A percentile compares a stretch with the other conserved stretches of the same genome.
These are phyloP conservation scores for Aspergillus sclerotioniger DNA, from an alignment of 495 filamentous ascomycete genomes.

Conservation along the genomic window DNA sequence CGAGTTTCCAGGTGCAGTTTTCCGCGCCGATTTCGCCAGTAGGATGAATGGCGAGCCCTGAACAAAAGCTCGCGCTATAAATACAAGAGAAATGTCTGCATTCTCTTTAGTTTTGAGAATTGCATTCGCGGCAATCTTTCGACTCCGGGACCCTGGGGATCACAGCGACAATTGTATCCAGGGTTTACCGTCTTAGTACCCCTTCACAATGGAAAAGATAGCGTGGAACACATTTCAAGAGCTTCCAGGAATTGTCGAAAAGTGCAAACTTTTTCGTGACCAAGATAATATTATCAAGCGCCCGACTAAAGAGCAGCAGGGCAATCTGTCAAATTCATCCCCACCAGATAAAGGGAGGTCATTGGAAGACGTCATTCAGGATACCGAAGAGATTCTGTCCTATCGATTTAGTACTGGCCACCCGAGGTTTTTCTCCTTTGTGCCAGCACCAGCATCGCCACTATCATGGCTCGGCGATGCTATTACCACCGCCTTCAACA, in stretches of 20 bases:
- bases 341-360: not conserved
- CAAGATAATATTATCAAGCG: not conserved
- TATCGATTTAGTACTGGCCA: conserved; percentile 3
- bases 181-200: not conserved
- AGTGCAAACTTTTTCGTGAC: not conserved
- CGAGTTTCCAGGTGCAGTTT: too few relatives aligned
- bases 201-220: not conserved
- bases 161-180: too few relatives aligned
- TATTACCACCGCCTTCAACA: conserved; percentile 7
- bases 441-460: conserved; percentile 1
- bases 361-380: not conserved
- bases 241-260: not conserved
- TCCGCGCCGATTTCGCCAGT: too few relatives aligned
- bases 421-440: conserved; percentile 1
- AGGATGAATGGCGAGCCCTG: too few relatives aligned
- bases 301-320: not conserved
- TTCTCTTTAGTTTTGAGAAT: too few relatives aligned
- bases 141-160: too few relatives aligned
- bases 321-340: not conserved
- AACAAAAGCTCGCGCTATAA: too few relatives aligned
- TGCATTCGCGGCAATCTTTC: too few relatives aligned
- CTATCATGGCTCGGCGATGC: conserved; percentile 7
- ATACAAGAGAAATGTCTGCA: too few relatives aligned
- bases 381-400: conserved; percentile 1
- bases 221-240: not conserved